Percentiles rank a stretch among this genome's conserved stretches.
Conservation (phyloP, 2,329 filamentous ascomycete species). For the Colletotrichum tabaci region DNA sequence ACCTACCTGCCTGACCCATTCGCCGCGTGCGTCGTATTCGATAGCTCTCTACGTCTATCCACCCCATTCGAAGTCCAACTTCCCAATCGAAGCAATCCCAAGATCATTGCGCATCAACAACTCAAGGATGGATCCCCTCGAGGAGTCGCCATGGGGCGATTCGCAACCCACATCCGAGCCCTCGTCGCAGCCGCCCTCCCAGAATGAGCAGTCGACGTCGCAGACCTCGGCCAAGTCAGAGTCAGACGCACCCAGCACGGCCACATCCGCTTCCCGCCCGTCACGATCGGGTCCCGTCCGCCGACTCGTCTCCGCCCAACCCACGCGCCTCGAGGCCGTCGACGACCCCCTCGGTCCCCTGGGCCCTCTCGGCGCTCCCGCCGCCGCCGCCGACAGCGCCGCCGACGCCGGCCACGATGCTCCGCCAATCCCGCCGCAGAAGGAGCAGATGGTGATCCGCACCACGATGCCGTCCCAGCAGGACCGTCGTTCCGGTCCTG, state of each 20-base stretch:
- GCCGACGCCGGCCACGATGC: conserved; percentile 65
- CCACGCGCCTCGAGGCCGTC: conserved; percentile 83
- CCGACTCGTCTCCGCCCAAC: conserved; percentile 77
- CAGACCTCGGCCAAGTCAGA: conserved; percentile 49
- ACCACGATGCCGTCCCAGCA: conserved; percentile 67
- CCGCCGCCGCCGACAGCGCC: conserved; percentile 51
- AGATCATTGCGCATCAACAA: neutral
- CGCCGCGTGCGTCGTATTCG: conserved; percentile 8
- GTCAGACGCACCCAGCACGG: conserved; percentile 48
- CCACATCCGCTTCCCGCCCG: conserved; percentile 53
- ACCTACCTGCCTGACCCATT: neutral
- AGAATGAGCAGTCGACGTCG: conserved; percentile 48
- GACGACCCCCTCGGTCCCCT: conserved; percentile 84
- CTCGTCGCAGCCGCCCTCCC: conserved; percentile 52
- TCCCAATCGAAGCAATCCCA: conserved; percentile 1
- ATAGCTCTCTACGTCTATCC: neutral
- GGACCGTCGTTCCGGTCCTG: conserved; percentile 60
- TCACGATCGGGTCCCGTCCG: conserved; percentile 65
- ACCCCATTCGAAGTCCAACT: conserved; percentile 7
- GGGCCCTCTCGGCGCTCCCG: conserved; percentile 73
- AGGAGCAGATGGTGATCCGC: conserved; percentile 75
- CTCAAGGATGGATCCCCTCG: conserved; percentile 61
- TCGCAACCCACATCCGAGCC: conserved; percentile 52
- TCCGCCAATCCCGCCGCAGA: conserved; percentile 79
- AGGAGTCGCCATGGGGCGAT: conserved; percentile 70